Conservation (phyloP, 495 filamentous ascomycete species). For the Sordaria brevicollis region DNA sequence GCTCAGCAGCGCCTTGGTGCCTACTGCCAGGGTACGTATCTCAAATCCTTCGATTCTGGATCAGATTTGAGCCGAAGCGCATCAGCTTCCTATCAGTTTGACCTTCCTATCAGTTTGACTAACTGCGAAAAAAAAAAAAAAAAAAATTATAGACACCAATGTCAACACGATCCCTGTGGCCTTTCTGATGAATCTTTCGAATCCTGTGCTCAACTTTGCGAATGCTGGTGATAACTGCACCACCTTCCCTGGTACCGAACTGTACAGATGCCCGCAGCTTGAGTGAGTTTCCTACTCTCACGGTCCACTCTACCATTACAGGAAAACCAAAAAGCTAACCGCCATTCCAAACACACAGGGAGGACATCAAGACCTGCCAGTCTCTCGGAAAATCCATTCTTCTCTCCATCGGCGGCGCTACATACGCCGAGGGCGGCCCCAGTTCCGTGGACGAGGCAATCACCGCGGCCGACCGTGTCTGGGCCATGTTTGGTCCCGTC, state of each 20-base stretch:
- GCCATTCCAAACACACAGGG: slow-evolving; percentile 9
- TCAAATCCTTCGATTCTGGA: too few relatives aligned
- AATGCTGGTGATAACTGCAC: slow-evolving; percentile 49
- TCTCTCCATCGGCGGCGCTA: slow-evolving; percentile 56
- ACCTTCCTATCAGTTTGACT: not conserved
- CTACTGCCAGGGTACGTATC: slow-evolving; percentile 46
- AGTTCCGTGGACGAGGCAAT: slow-evolving; percentile 38
- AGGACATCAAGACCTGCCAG: slow-evolving; percentile 59
- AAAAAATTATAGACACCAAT: slow-evolving; percentile 21
- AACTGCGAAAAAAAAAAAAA: too few relatives aligned
- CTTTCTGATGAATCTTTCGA: slow-evolving; percentile 47
- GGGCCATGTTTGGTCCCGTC: slow-evolving; percentile 55
- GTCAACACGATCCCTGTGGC: slow-evolving; percentile 47
- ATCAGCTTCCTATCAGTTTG: too few relatives aligned
- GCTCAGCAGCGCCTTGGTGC: slow-evolving; percentile 38
- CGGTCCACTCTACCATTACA: not conserved
- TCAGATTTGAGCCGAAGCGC: too few relatives aligned
- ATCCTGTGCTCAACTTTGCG: slow-evolving; percentile 45
- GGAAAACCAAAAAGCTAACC: not conserved
- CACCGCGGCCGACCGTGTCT: slow-evolving; percentile 48
- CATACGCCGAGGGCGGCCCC: slow-evolving; percentile 54
- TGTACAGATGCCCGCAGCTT: slow-evolving; percentile 53
- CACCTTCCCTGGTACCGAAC: slow-evolving; percentile 42
- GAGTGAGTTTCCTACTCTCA: slow-evolving; percentile 30
- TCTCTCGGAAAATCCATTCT: slow-evolving; percentile 52